Conservation (phyloP, 345 rosid species). For the Hibiscus tridactylites region DNA sequence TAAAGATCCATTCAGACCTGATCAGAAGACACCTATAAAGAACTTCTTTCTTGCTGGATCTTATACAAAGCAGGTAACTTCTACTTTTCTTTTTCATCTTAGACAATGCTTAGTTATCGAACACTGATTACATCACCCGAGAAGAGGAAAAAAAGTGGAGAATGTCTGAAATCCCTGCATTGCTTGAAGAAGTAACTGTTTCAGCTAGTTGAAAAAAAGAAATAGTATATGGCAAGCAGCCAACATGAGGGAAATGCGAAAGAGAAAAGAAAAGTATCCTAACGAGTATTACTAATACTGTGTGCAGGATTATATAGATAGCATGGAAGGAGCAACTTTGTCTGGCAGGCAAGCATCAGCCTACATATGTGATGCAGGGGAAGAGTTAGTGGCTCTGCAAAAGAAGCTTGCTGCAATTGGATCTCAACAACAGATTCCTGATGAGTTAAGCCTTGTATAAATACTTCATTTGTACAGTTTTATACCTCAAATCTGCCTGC, state of each 20-base stretch:
- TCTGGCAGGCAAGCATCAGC: constrained; percentile 95
- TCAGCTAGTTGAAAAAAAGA: not conserved
- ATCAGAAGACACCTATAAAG: constrained; percentile 85
- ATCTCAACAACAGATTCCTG: constrained; percentile 27
- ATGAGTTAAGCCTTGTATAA: constrained; percentile 68
- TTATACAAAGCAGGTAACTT: constrained; percentile 80
- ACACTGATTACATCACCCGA: not conserved
- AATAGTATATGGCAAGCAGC: not conserved
- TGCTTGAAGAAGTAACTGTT: not conserved
- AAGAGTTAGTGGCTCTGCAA: constrained; percentile 63
- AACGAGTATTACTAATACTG: not conserved
- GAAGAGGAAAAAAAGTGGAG: not conserved
- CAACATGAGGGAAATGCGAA: no score
- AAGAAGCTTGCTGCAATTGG: constrained; percentile 40
- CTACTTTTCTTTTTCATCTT: not conserved
- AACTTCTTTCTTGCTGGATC: constrained; percentile 87
- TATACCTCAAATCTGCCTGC: not conserved
- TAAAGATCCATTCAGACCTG: constrained; percentile 75
- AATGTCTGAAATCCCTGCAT: not conserved
- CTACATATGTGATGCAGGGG: constrained; percentile 73
- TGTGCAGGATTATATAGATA: constrained; percentile 90
- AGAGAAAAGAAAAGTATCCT: no score
- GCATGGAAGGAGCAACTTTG: constrained; percentile 96
- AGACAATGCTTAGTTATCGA: not conserved
- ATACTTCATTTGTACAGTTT: constrained; percentile 1